Base-by-base conservation (phyloP, 1,139 yeast genomes). In the Hyphopichia khmerensis region DNA sequence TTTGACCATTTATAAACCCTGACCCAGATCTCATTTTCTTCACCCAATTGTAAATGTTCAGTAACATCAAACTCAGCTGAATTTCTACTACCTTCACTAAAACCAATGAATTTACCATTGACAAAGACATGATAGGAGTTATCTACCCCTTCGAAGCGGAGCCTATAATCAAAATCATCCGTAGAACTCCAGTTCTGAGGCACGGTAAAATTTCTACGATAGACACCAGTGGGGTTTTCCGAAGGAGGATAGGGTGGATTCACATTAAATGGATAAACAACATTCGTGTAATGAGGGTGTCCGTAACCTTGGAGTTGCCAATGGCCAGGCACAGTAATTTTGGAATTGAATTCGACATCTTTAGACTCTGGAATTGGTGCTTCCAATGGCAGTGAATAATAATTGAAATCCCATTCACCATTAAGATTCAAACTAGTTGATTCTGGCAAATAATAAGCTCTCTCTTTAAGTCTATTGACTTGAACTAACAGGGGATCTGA, bases 231-330 rank as follows among this genome's bases (percentile, higher is more conserved):
- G 1, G 71, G 71, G 40, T 65, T 65, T 16, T 52, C 45, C 11
- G 59, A 44, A 1, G 69, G 65, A 9, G 64, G 65, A 43, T 48
- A 50, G 6, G 71, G 71, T 1, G 68, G 69, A 42, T 64, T 57
- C 33, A 57, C 55, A 6, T 65, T 62, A 46, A 66, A 55, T 3
- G 69, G 68, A 42, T 50, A 65, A 16, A 50, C 49, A 36, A 55
- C 51, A 43, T 65, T 65, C 15, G 69, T 65, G 43, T 65, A 65
- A 26, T 51, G 58, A 2, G 71, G 71, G 2, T 45, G 43, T 13
- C 67, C 68, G 40, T 45, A 56, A 5, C 68, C 69, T 44, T 64
- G 67, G 16, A 64, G 46, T 48, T 66, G 69, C 69, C 70, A 65
- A 43, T 62, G 64, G 9, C 69, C 67, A 2, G 71, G 70, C 14